Conservation (phyloP, 2,329 filamentous ascomycete genomes). For the Nemania sp. region DNA sequence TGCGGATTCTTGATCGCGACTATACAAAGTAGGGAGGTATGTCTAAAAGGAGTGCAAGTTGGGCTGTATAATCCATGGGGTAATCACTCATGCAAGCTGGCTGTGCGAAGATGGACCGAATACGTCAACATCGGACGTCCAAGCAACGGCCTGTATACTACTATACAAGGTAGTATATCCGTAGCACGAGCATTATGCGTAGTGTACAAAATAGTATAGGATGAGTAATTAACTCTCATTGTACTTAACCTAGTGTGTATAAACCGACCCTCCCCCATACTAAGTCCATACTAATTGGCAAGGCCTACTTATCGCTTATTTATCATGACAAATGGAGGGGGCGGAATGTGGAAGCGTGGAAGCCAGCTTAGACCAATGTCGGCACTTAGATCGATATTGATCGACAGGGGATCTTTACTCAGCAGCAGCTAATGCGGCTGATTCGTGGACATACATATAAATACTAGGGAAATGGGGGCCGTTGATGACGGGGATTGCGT, state of each 20-base stretch:
- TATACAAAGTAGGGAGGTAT: not conserved
- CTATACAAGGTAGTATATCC: not conserved
- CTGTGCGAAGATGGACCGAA: not conserved
- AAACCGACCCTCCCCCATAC: slow-evolving; percentile 30
- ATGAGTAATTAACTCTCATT: slow-evolving; percentile 18
- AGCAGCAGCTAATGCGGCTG: slow-evolving; percentile 10
- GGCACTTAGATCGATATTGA: slow-evolving; percentile 35
- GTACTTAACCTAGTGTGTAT: not conserved
- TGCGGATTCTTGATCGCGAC: slow-evolving; percentile 4
- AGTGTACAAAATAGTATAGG: not conserved
- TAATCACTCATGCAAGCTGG: not conserved
- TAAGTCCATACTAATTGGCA: slow-evolving; percentile 9
- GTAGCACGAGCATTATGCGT: not conserved
- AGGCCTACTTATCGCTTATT: not conserved
- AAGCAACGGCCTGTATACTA: not conserved
- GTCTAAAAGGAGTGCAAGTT: slow-evolving; percentile 6
- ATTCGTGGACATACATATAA: slow-evolving; percentile 21
- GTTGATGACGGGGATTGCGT: slow-evolving; percentile 23
- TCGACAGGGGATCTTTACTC: slow-evolving; percentile 33
- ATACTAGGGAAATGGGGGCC: not conserved
- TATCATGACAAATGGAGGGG: slow-evolving; percentile 26
- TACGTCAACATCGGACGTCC: not conserved
- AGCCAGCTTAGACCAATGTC: slow-evolving; percentile 17
- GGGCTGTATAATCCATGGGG: not conserved
- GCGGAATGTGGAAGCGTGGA: slow-evolving; percentile 9